A percentile compares a stretch with the other conserved stretches of the same genome.
Evolutionary conservation across 108 stramenopile species (phyloP).

Genomic region (Skeletonema potamos): DNA sequence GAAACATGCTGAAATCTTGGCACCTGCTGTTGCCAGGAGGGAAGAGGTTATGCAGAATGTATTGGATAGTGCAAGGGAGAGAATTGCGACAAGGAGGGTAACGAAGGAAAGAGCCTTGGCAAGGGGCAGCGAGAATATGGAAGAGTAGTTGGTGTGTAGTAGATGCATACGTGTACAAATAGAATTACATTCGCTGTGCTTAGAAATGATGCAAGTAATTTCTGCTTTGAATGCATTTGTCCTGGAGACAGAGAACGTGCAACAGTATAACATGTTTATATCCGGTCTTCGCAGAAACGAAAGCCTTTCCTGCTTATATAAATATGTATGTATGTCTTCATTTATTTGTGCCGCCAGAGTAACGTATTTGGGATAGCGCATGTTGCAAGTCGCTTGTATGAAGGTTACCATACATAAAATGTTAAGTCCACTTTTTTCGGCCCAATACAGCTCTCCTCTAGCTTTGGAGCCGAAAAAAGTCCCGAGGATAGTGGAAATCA

Average conservation of each 20-base stretch:
- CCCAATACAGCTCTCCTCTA: too few relatives aligned
- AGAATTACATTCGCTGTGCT: background rate
- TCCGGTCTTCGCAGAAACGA: background rate
- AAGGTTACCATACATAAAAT: too few relatives aligned
- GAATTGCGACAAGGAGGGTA: constrained; percentile 83
- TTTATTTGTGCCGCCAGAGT: too few relatives aligned
- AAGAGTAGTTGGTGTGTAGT: constrained; percentile 25
- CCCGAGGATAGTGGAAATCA: too few relatives aligned
- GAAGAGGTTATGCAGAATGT: constrained; percentile 90
- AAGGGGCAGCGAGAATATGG: constrained; percentile 37
- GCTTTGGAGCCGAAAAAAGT: too few relatives aligned
- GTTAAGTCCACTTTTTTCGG: too few relatives aligned
- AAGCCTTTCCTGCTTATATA: background rate
- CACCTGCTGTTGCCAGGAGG: constrained; percentile 82
- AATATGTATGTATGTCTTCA: background rate
- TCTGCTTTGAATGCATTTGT: background rate
- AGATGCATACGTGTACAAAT: constrained; percentile 1
- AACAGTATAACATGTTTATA: background rate
- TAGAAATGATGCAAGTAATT: background rate
- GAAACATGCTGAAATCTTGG: constrained; percentile 85
- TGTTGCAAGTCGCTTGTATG: too few relatives aligned
- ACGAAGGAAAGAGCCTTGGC: constrained; percentile 37
- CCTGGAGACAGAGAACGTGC: background rate
- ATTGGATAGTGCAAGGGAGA: constrained; percentile 73
- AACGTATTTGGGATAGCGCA: too few relatives aligned